Conservation (phyloP, 306 rosid species). For the Ceratonia siliqua region DNA sequence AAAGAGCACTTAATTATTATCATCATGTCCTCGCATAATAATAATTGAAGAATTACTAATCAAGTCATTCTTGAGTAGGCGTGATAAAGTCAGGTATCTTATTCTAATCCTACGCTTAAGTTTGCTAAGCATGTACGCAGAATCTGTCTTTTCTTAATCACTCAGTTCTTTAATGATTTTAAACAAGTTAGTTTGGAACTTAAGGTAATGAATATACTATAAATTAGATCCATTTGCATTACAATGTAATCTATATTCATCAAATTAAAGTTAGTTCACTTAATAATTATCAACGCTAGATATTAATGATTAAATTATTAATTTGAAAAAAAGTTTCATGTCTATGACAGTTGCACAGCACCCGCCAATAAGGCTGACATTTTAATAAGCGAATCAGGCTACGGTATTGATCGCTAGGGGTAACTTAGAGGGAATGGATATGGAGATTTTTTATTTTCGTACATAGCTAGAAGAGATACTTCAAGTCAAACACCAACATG, state of each 20-base stretch:
- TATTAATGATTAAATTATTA: background rate
- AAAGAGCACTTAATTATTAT: too few species aligned
- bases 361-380: background rate
- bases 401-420: too few species aligned
- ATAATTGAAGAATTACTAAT: too few species aligned
- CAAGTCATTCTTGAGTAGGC: too few species aligned
- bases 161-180: background rate
- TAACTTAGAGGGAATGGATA: too few species aligned
- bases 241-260: background rate
- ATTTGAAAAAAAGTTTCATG: too few species aligned
- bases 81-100: too few species aligned
- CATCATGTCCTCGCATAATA: too few species aligned
- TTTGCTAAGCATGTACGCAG: too few species aligned
- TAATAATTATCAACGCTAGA: background rate
- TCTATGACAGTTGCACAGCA: background rate
- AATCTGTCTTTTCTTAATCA: background rate
- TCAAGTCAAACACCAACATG: background rate
- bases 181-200: background rate
- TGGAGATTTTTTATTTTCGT: too few species aligned
- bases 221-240: too few species aligned
- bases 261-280: background rate
- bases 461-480: background rate
- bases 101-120: too few species aligned
- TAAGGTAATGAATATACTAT: background rate
- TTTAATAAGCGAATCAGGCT: background rate